Conservation (phyloP, 2,329 filamentous ascomycete genomes). For the Mollisiaceae sp. region DNA sequence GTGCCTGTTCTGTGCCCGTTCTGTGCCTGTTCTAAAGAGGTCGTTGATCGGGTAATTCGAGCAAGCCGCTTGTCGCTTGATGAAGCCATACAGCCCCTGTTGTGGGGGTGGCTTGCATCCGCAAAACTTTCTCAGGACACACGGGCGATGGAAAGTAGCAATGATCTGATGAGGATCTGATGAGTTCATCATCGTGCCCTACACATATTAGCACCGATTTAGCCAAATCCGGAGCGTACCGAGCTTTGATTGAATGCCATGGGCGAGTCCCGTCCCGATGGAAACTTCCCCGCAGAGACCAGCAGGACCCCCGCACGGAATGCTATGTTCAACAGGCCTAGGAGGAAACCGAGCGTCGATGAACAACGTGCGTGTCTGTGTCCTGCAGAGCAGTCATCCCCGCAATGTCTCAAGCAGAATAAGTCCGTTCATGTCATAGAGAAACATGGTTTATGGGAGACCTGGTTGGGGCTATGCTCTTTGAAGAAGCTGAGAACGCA, state of each 20-base stretch:
- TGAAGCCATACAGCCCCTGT: slow-evolving; percentile 5
- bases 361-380: not conserved
- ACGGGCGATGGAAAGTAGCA: not conserved
- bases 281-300: not conserved
- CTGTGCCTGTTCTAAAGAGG: not conserved
- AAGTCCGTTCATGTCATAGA: not conserved
- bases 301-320: not conserved
- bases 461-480: not conserved
- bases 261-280: slow-evolving; percentile 7
- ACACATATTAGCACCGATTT: slow-evolving; percentile 6
- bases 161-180: not conserved
- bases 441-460: not conserved
- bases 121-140: not conserved
- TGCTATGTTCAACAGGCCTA: not conserved
- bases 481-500: not conserved
- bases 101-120: not conserved
- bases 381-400: slow-evolving; percentile 5
- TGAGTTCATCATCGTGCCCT: not conserved
- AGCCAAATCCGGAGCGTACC: slow-evolving; percentile 12
- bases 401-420: slow-evolving; percentile 2
- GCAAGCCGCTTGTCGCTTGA: not conserved
- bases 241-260: slow-evolving; percentile 14
- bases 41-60: not conserved
- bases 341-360: slow-evolving; percentile 1
- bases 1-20: not conserved